Percentiles rank a stretch among this genome's conserved stretches.
These are phyloP conservation scores for Umbelopsis isabellina DNA, from an alignment of 192 early-diverging fungal genomes.

Conservation along the genomic window DNA sequence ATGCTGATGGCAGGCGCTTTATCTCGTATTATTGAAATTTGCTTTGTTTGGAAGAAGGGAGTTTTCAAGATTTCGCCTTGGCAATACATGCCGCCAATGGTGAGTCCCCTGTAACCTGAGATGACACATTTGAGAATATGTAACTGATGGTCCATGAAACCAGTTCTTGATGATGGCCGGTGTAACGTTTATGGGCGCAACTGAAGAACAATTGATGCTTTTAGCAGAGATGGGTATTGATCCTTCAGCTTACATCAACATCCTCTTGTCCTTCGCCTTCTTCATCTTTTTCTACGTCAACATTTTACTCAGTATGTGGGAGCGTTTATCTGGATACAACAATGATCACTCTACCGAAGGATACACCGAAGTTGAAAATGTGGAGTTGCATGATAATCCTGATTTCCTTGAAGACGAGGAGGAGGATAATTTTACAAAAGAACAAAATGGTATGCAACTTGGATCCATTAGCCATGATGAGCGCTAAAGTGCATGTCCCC, in stretches of 20 bases:
- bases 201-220: constrained; percentile 55
- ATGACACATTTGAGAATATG: neutral
- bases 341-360: neutral
- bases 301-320: constrained; percentile 50
- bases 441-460: neutral
- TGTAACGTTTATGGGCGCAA: constrained; percentile 66
- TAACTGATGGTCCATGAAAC: neutral
- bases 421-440: constrained; percentile 23
- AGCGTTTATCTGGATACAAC: constrained; percentile 28
- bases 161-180: constrained; percentile 60
- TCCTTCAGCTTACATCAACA: constrained; percentile 58
- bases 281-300: constrained; percentile 59
- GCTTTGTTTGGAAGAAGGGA: constrained; percentile 45
- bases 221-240: constrained; percentile 54
- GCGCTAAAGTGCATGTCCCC: neutral
- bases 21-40: constrained; percentile 60
- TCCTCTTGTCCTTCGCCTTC: constrained; percentile 62
- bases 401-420: constrained; percentile 30
- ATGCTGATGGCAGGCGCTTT: constrained; percentile 60
- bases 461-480: neutral
- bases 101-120: constrained; percentile 29
- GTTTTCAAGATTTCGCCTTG: constrained; percentile 34
- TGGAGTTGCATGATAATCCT: constrained; percentile 5
- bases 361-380: constrained; percentile 23
- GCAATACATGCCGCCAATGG: constrained; percentile 46